phyloP scores from a whole-genome alignment of 2,329 filamentous ascomycete genomes.

The Talaromyces rugulosus region DNA sequence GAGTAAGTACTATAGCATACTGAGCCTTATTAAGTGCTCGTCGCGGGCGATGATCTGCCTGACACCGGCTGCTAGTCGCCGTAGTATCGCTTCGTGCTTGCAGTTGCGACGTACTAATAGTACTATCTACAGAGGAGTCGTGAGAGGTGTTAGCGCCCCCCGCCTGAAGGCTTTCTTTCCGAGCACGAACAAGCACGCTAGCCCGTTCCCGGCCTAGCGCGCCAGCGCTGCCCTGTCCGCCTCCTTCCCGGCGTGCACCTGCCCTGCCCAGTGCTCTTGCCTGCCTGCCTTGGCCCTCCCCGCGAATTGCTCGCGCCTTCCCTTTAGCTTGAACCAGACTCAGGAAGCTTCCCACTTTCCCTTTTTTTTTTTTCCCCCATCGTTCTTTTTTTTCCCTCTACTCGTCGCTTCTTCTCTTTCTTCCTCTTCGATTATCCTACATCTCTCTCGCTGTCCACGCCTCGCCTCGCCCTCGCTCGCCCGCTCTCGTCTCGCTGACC shows the following conservation, averaged over 20 bases:
- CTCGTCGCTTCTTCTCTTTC: slow-evolving; percentile 12
- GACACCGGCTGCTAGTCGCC: not conserved
- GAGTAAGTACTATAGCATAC: no score
- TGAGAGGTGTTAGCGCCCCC: not conserved
- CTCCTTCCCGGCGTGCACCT: not conserved
- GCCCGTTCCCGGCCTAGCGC: not conserved
- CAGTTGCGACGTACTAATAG: not conserved
- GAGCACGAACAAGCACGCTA: not conserved
- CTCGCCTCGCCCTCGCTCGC: slow-evolving; percentile 10
- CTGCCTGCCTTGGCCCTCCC: slow-evolving; percentile 1
- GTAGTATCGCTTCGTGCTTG: not conserved
- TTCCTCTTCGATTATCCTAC: slow-evolving; percentile 8
- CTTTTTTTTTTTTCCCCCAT: slow-evolving; percentile 9
- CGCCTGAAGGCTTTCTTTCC: not conserved
- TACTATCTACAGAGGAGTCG: not conserved
- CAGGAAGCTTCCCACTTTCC: not conserved
- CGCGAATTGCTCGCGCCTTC: slow-evolving; percentile 8
- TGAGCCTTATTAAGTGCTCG: no score
- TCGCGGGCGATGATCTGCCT: not conserved
- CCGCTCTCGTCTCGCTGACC: not conserved
- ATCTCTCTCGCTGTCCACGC: slow-evolving; percentile 3
- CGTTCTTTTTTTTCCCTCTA: slow-evolving; percentile 19
- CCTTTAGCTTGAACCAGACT: not conserved
- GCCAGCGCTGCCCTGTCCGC: not conserved
- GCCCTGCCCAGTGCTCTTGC: not conserved